phyloP scores from a whole-genome alignment of 495 filamentous ascomycete genomes.

The Aspergillus bridgeri region DNA sequence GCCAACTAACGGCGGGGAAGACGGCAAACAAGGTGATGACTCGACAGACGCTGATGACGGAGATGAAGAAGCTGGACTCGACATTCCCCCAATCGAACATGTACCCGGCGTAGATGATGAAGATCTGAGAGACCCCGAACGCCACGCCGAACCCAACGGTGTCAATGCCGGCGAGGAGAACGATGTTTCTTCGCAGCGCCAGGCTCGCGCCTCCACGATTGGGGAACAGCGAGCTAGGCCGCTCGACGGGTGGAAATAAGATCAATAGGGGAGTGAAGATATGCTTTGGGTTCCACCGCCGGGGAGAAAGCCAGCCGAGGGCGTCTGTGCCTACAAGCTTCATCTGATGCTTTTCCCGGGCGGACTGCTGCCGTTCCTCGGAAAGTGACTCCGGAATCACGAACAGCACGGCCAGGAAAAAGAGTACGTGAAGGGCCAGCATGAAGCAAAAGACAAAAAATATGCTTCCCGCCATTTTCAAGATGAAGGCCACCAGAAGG shows the following conservation, averaged over 20 bases:
- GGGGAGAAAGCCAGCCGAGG: conserved; percentile 17
- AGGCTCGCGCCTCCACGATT: conserved; percentile 57
- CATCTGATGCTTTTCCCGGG: conserved; percentile 60
- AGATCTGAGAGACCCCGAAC: conserved; percentile 73
- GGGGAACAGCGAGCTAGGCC: conserved; percentile 55
- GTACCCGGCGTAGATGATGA: conserved; percentile 74
- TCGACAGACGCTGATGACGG: conserved; percentile 67
- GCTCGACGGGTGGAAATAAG: conserved; percentile 67
- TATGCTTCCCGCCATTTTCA: conserved; percentile 63
- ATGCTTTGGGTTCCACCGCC: conserved; percentile 48
- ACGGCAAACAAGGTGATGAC: conserved; percentile 70
- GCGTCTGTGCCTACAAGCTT: conserved; percentile 15
- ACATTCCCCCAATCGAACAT: conserved; percentile 79
- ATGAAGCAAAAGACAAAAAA: conserved; percentile 76
- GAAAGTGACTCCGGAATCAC: conserved; percentile 80
- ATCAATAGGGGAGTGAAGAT: conserved; percentile 73
- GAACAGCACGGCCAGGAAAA: conserved; percentile 64
- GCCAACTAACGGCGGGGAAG: conserved; percentile 66
- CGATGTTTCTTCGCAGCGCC: conserved; percentile 69
- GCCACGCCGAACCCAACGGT: conserved; percentile 73
- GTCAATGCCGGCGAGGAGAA: conserved; percentile 77
- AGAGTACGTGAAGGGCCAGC: conserved; percentile 65
- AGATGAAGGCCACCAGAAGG: conserved; percentile 69
- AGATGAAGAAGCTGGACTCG: conserved; percentile 74
- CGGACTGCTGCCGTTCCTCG: conserved; percentile 59